phyloP scores from a whole-genome alignment of 1,139 yeast genomes.

The Yamadazyma kanchanaburiensis region DNA sequence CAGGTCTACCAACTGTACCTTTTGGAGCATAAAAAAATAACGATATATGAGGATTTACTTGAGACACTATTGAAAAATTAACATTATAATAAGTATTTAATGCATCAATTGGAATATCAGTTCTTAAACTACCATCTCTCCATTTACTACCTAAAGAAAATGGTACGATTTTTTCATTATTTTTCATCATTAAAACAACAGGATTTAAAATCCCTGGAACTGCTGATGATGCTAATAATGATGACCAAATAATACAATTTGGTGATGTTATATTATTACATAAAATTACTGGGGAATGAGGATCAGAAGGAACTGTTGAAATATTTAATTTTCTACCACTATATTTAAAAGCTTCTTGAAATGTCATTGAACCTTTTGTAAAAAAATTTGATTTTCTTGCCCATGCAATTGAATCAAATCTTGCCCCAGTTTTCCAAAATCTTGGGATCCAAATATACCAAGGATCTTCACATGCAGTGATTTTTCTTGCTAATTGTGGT shows the following conservation, averaged over 20 bases:
- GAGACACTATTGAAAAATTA: slow-evolving; percentile 73
- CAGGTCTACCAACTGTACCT: slow-evolving; percentile 81
- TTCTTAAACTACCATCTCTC: slow-evolving; percentile 72
- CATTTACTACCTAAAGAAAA: slow-evolving; percentile 73
- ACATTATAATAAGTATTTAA: slow-evolving; percentile 76
- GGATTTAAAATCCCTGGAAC: slow-evolving; percentile 86
- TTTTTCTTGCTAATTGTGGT: slow-evolving; percentile 62
- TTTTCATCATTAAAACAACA: slow-evolving; percentile 74
- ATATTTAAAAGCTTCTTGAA: slow-evolving; percentile 62
- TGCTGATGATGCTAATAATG: slow-evolving; percentile 74
- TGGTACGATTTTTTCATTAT: slow-evolving; percentile 49
- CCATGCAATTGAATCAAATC: slow-evolving; percentile 75
- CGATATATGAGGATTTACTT: slow-evolving; percentile 79
- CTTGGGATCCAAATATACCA: slow-evolving; percentile 60
- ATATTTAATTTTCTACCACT: slow-evolving; percentile 73
- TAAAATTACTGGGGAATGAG: slow-evolving; percentile 76
- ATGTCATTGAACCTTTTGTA: slow-evolving; percentile 70
- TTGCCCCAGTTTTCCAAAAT: slow-evolving; percentile 73
- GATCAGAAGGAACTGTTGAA: slow-evolving; percentile 79
- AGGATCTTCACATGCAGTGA: slow-evolving; percentile 71
- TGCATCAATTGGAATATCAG: slow-evolving; percentile 69
- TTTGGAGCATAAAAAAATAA: slow-evolving; percentile 75
- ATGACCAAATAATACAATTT: slow-evolving; percentile 78
- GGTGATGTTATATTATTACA: slow-evolving; percentile 79
- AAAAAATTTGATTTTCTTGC: slow-evolving; percentile 67